Percentiles rank a stretch among this genome's conserved stretches.
Conservation (phyloP, 202 grass and related monocot species). For the Zizania palustris region DNA sequence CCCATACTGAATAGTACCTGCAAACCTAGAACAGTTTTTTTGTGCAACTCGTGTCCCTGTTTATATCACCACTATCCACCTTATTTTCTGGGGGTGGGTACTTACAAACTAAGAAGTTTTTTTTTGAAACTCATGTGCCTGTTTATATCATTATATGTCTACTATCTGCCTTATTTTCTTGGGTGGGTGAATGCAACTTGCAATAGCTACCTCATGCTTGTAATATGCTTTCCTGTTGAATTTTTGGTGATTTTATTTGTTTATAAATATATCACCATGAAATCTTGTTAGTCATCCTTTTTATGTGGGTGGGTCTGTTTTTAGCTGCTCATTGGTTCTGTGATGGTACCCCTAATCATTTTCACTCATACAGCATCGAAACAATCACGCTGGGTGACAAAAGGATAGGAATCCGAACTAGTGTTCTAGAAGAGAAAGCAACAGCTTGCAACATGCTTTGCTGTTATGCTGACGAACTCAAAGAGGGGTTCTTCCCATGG, state of each 20-base stretch:
- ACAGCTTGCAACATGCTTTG: conserved; percentile 99
- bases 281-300: neutral
- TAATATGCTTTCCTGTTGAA: neutral
- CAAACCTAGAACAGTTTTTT: neutral
- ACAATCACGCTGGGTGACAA: conserved; percentile 97
- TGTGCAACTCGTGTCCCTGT: neutral
- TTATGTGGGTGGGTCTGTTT: neutral
- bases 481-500: conserved; percentile 99
- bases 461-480: conserved; percentile 99
- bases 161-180: neutral
- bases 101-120: neutral
- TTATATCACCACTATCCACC: too few relatives aligned
- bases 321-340: conserved; percentile 24
- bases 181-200: neutral
- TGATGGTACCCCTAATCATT: conserved; percentile 7
- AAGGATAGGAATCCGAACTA: conserved; percentile 95
- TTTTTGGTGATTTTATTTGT: conserved; percentile 13
- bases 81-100: neutral
- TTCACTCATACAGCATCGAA: conserved; percentile 65
- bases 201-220: neutral
- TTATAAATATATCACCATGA: neutral
- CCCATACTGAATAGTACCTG: conserved; percentile 10
- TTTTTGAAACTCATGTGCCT: conserved; percentile 1
- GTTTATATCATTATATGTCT: neutral
- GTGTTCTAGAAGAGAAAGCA: conserved; percentile 98